Evolutionary conservation across 2,329 filamentous ascomycete species (phyloP), one percentile per base, ranked within the genome.

Genomic region (Calonectria multiphialidica): DNA sequence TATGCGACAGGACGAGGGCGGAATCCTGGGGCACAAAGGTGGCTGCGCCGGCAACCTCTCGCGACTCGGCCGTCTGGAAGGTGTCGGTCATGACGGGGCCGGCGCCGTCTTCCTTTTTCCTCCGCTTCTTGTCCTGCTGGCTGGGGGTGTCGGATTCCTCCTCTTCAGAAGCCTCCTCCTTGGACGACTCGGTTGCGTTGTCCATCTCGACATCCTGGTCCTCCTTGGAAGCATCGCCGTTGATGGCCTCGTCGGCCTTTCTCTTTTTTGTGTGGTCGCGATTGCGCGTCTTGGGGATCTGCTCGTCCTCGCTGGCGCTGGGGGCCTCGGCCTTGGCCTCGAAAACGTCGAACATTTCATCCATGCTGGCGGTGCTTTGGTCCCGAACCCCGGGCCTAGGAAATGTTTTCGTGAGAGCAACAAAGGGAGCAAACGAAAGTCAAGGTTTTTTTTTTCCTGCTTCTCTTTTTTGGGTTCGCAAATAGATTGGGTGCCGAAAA

Each of bases 11-110:
- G 25, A 98, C 93, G 33, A 99, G 91, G 7, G 93, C 91, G 57
- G 91, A 88, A 33, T 95, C 93, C 75, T 91, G 82, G 87, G 88
- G 76, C 18, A 89, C 86, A 68, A 92, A 88, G 10, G 94, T 95
- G 37, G 93, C 91, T 7, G 95, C 93, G 30, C 93, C 93, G 25
- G 94, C 95, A 45, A 99, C 90, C 84, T 98, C 95, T 88, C 96
- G 90, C 75, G 96, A 97, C 85, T 98, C 93, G 81, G 97, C 96
- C 15, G 97, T 98, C 86, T 98, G 93, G 83, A 99, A 99, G 15
- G 93, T 92, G 86, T 99, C 97, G 23, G 96, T 95, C 78, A 98
- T 90, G 57, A 98, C 93, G 6, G 96, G 95, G 0, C 71, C 82
- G 73, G 93, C 93, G 12, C 91, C 90, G 79, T 93, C 93, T 68